Evolutionary conservation across 177 flowering plant genomes (phyloP), one percentile per base, ranked within the genome.

Genomic region (Vitis hybrid): DNA sequence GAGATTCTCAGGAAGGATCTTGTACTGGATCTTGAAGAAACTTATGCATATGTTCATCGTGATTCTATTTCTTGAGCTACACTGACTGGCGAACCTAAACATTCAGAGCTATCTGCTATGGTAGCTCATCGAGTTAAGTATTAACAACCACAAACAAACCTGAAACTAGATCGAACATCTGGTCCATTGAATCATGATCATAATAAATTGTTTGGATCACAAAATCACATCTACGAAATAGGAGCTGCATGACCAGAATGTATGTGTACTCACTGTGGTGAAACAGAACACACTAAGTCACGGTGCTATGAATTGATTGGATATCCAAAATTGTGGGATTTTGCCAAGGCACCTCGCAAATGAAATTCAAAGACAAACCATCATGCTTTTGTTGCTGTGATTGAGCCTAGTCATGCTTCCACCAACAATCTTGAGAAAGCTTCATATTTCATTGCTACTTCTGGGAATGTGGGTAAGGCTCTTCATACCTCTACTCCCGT

Each of bases 261-360:
- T 3, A 26, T 26, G 4, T 73, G 67, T 54, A 68, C 71, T 67
- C 62, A 73, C 48, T 68, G 58, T 61, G 51, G 57, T 73, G 62
- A 19, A 66, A 50, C 45, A 2, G 52, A 49, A 3, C 30, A 66
- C 30, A 26, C 66, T 1, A 66, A 60, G 34, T 26, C 30, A 26
- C 39, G 21, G 0, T 66, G 70, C 39, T 72, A 66, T 72, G 75
- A 72, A 3, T 71, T 6, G 30, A 65, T 70, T 52, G 72, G 60
- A 39, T 70, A 62, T 52, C 72, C 61, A 34, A 3, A 70, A 21
- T 70, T 59, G 68, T 66, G 70, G 75, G 72, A 73, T 68, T 34
- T 13, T 51, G 9, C 65, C 45, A 64, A 65, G 39, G 69, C 65
- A 51, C 62, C 70, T 7, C 12, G 10, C 21, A 66, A 60, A 30